Conservation (phyloP, 2,329 filamentous ascomycete genomes). For the Trichoderma sp. region DNA sequence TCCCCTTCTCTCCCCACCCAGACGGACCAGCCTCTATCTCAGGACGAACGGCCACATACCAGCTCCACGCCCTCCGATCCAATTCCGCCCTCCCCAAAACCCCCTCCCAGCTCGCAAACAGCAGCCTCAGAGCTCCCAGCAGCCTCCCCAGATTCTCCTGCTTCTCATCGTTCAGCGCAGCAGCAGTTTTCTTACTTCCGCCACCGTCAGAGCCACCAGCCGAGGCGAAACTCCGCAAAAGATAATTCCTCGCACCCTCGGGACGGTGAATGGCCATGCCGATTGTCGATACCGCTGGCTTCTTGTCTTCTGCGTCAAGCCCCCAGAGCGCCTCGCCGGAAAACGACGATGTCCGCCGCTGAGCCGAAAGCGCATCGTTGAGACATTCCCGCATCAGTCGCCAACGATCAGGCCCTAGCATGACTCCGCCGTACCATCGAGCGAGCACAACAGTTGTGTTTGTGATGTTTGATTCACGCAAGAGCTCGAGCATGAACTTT, state of each 20-base stretch:
- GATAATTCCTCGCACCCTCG: slow-evolving; percentile 61
- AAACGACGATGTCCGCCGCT: slow-evolving; percentile 36
- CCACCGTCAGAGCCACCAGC: slow-evolving; percentile 23
- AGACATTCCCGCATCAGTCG: slow-evolving; percentile 58
- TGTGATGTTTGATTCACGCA: slow-evolving; percentile 49
- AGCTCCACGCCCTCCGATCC: slow-evolving; percentile 73
- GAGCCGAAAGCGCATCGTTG: slow-evolving; percentile 52
- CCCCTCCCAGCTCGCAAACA: slow-evolving; percentile 72
- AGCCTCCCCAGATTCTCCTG: slow-evolving; percentile 67
- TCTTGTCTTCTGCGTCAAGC: slow-evolving; percentile 53
- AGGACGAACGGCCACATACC: slow-evolving; percentile 76
- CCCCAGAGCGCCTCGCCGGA: slow-evolving; percentile 58
- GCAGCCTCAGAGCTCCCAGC: slow-evolving; percentile 65
- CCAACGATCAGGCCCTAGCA: slow-evolving; percentile 62
- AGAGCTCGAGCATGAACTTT: slow-evolving; percentile 51
- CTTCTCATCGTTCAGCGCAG: slow-evolving; percentile 56
- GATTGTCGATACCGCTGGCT: slow-evolving; percentile 36
- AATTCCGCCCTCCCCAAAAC: slow-evolving; percentile 62
- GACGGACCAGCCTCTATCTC: slow-evolving; percentile 69
- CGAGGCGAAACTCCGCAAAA: slow-evolving; percentile 57
- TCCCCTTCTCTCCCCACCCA: slow-evolving; percentile 81
- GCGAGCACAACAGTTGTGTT: slow-evolving; percentile 57
- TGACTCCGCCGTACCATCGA: slow-evolving; percentile 60
- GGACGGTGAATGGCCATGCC: slow-evolving; percentile 72
- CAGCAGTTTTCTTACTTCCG: slow-evolving; percentile 48